phyloP scores from a whole-genome alignment of 768 basidiomycete genomes.

The Auricularia sp. region DNA sequence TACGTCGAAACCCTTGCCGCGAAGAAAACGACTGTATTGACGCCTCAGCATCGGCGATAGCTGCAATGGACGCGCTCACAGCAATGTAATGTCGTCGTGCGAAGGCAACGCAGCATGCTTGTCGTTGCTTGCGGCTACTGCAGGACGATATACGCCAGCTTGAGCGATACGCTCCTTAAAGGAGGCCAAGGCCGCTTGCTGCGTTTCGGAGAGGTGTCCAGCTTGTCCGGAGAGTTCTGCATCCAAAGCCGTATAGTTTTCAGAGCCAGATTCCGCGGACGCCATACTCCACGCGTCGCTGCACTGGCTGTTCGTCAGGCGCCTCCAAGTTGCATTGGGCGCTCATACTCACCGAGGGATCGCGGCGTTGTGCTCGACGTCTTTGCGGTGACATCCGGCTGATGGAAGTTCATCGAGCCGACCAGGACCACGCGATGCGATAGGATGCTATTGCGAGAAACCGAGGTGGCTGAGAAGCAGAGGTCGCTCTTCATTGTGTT shows the following conservation, averaged over 20 bases:
- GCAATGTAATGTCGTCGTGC: conserved; percentile 55
- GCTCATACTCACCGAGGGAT: neutral
- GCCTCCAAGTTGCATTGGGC: neutral
- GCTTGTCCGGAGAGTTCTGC: conserved; percentile 14
- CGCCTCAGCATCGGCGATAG: neutral
- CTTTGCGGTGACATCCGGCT: neutral
- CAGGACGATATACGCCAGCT: conserved; percentile 41
- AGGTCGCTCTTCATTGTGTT: too few relatives aligned
- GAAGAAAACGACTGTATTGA: conserved; percentile 61
- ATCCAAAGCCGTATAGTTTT: neutral
- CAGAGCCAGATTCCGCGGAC: neutral
- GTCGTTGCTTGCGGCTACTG: conserved; percentile 1
- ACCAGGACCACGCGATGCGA: too few relatives aligned
- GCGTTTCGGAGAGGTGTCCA: conserved; percentile 40
- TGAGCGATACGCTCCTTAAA: conserved; percentile 46
- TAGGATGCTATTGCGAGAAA: too few relatives aligned
- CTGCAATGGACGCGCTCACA: conserved; percentile 33
- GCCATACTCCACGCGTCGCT: neutral
- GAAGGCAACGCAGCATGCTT: conserved; percentile 29
- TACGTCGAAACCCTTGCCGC: conserved; percentile 63
- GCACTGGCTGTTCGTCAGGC: neutral
- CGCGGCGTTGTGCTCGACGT: neutral
- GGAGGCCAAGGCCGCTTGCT: conserved; percentile 35
- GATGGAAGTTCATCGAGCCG: neutral
- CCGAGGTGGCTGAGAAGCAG: too few relatives aligned